These are phyloP conservation scores for Yamadazyma triangularis DNA, from an alignment of 1,139 yeast genomes.

Conservation along the genomic window DNA sequence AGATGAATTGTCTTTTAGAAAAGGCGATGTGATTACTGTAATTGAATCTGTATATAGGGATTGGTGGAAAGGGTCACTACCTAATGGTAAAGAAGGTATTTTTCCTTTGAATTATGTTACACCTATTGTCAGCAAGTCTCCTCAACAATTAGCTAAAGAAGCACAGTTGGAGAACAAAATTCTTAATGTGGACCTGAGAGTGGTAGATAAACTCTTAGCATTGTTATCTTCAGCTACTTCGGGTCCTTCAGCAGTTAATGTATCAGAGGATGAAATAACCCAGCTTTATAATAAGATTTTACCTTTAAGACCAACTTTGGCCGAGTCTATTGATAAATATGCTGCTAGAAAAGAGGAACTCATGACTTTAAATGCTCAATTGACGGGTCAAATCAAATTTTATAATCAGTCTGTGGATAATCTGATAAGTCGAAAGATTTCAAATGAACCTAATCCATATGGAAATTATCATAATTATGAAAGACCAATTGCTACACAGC, in stretches of 20 bases:
- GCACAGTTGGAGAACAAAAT: slow-evolving; percentile 24
- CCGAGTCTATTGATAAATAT: slow-evolving; percentile 70
- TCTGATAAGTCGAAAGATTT: slow-evolving; percentile 25
- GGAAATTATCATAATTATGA: too few relatives aligned
- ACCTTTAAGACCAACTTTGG: slow-evolving; percentile 69
- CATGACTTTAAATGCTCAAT: slow-evolving; percentile 62
- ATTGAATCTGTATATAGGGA: slow-evolving; percentile 86
- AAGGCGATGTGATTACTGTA: slow-evolving; percentile 77
- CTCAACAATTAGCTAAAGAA: slow-evolving; percentile 37
- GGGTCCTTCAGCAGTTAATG: slow-evolving; percentile 21
- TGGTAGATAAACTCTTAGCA: slow-evolving; percentile 63
- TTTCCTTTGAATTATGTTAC: slow-evolving; percentile 92
- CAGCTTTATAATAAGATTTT: slow-evolving; percentile 64
- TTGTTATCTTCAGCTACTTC: slow-evolving; percentile 41
- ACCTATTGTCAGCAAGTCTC: slow-evolving; percentile 65
- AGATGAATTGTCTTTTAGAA: slow-evolving; percentile 67
- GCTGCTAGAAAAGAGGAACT: slow-evolving; percentile 72
- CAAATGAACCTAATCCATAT: too few relatives aligned
- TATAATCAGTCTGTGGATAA: slow-evolving; percentile 69
- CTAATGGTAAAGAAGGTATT: slow-evolving; percentile 76
- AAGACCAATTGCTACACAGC: slow-evolving; percentile 9
- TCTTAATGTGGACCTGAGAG: slow-evolving; percentile 29
- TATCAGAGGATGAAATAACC: slow-evolving; percentile 42
- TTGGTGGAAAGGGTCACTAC: slow-evolving; percentile 91
- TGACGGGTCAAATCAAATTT: slow-evolving; percentile 59